Base-by-base conservation (phyloP, 805 yeast genomes). In the Spencermartinsiella europaea region DNA sequence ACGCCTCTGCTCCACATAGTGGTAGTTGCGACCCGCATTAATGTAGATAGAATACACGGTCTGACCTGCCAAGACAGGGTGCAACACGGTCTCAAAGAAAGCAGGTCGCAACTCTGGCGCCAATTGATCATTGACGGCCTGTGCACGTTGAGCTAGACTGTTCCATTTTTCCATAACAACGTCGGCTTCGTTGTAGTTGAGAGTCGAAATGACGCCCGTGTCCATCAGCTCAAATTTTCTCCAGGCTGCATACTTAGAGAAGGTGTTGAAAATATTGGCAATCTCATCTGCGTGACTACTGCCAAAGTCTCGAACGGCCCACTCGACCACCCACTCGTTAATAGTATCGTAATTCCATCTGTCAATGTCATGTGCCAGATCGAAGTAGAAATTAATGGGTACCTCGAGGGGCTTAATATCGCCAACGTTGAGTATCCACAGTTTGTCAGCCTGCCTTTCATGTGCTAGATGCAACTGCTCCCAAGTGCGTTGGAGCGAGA, bases 341-440 rank as follows among this genome's bases (percentile, higher is more conserved):
- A 43, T 48, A 17, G 19, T 44, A 17, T 21, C 31, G 19, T 44
- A 36, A 19, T 20, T 20, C 49, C 49, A 50, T 34, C 33, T 39
- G 16, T 47, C 43, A 31, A 47, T 44, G 41, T 50, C 51, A 38
- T 50, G 45, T 4, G 53, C 53, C 20, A 50, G 34, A 34, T 55
- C 59, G 25, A 60, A 45, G 48, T 44, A 60, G 36, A 53, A 53
- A 19, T 47, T 47, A 21, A 59, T 57, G 3, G 64, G 64, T 12
- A 57, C 34, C 38, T 60, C 64, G 25, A 60, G 51, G 2, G 59
- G 57, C 44, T 60, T 60, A 40, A 60, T 19, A 35, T 60, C 64
- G 17, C 64, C 64, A 8, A 60, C 62, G 42, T 60, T 60, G 14
- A 60, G 59, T 15, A 60, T 51, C 64, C 64, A 60, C 14, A 56